phyloP scores from a whole-genome alignment of 805 yeast species.

The Candida boleticola region DNA sequence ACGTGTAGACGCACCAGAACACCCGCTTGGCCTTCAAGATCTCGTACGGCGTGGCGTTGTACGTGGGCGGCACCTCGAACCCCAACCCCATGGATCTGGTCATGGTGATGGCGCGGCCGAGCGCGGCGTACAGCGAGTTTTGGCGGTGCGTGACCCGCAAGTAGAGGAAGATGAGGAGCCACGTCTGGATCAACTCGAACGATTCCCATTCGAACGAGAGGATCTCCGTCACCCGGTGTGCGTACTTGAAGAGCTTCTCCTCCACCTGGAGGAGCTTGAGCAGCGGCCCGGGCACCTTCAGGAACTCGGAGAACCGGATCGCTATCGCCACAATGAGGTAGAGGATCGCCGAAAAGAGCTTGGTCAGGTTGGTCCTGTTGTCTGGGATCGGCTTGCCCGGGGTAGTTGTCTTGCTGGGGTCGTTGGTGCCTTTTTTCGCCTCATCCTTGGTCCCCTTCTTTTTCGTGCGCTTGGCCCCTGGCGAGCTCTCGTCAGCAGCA shows the following conservation, averaged over 20 bases:
- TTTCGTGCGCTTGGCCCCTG: background rate
- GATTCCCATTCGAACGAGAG: conserved; percentile 43
- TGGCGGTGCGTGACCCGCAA: conserved; percentile 39
- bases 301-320: conserved; percentile 49
- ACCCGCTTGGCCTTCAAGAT: conserved; percentile 47
- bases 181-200: conserved; percentile 41
- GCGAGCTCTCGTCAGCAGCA: background rate
- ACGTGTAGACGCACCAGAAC: conserved; percentile 53
- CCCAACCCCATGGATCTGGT: conserved; percentile 38
- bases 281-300: conserved; percentile 25
- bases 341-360: conserved; percentile 52
- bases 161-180: conserved; percentile 37
- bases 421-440: background rate
- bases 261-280: conserved; percentile 27
- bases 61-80: conserved; percentile 15
- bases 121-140: conserved; percentile 29
- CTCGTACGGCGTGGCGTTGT: conserved; percentile 37
- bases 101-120: conserved; percentile 36
- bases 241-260: conserved; percentile 33
- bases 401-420: conserved; percentile 8
- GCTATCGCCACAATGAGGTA: conserved; percentile 49
- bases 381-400: conserved; percentile 1
- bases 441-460: background rate
- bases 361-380: conserved; percentile 30
- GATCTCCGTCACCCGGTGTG: conserved; percentile 27